Evolutionary conservation across 1,139 yeast genomes (phyloP).

Genomic region (Candida tropicalis): DNA sequence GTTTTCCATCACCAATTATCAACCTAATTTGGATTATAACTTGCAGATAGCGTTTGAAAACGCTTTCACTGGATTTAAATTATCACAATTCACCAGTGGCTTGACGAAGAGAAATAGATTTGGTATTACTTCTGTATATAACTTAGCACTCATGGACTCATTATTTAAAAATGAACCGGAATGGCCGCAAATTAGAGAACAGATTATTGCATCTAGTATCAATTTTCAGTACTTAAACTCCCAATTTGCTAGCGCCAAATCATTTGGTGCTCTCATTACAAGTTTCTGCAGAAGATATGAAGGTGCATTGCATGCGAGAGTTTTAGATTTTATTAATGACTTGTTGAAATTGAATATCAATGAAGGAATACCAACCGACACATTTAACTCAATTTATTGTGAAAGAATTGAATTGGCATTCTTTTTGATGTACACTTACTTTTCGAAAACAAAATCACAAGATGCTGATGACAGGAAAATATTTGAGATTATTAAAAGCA

Average conservation of each 20-base stretch:
- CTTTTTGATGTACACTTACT: constrained; percentile 55
- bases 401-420: constrained; percentile 74
- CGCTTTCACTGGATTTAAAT: constrained; percentile 48
- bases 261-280: constrained; percentile 78
- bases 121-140: constrained; percentile 59
- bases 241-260: constrained; percentile 68
- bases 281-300: constrained; percentile 54
- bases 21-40: constrained; percentile 43
- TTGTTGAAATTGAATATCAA: constrained; percentile 55
- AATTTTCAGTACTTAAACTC: constrained; percentile 67
- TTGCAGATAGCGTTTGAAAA: constrained; percentile 39
- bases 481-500: constrained; percentile 41
- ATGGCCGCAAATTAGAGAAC: constrained; percentile 56
- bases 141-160: constrained; percentile 64
- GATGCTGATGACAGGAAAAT: constrained; percentile 29
- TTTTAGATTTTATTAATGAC: constrained; percentile 47
- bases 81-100: constrained; percentile 59
- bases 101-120: constrained; percentile 49
- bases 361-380: constrained; percentile 53
- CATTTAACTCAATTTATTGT: constrained; percentile 54
- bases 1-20: constrained; percentile 33
- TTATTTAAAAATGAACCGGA: constrained; percentile 47
- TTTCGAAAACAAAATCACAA: constrained; percentile 26
- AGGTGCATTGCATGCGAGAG: constrained; percentile 34
- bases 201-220: constrained; percentile 61